Evolutionary conservation across 768 basidiomycete genomes (phyloP), one percentile per base, ranked within the genome.

Genomic region (Termitomyces sp.): DNA sequence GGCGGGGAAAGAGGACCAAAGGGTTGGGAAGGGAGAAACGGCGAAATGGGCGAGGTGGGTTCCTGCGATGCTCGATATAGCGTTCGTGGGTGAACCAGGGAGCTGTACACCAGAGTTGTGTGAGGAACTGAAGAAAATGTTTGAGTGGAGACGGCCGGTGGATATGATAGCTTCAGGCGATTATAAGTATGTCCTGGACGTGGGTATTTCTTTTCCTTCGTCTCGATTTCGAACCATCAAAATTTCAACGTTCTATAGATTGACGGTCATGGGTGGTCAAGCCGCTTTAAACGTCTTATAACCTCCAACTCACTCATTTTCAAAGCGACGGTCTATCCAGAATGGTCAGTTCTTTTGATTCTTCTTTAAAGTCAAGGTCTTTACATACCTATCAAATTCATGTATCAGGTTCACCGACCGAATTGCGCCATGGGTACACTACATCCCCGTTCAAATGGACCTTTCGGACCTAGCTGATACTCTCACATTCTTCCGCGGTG

Each of bases 361-460:
- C 34, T 41, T n/a, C 18, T n/a, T 31, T 6, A 29, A 22, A 29
- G 24, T 36, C 44, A 13, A 26, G 16, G 29, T 16, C 15, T 50
- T 15, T 51, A 26, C 7, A 42, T 54, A 22, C 28, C 18, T 13
- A 28, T 44, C 5, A 24, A 45, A 26, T 18, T 9, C 13, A 10
- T n/a, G 10, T 48, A 18, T 29, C 56, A 82, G 81, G 81, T 84
- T 75, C 55, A 72, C 65, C 5, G 80, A 83, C 54, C 74, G 81
- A 24, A 72, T 82, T 51, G 75, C 71, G 29, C 83, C 86, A 0
- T 88, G 86, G 86, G 79, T 87, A 4, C 88, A 90, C 67, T 90
- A 86, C 62, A 76, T 90, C 15, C 88, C 88, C 2, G 72, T 90
- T 9, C 81, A 85, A 63, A 73, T 0, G 85, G 89, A 59, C 18